A percentile compares a stretch with the other conserved stretches of the same genome.
Evolutionary conservation across 192 early-diverging fungal species (phyloP).

Genomic region (Geosiphon pyriformis): DNA sequence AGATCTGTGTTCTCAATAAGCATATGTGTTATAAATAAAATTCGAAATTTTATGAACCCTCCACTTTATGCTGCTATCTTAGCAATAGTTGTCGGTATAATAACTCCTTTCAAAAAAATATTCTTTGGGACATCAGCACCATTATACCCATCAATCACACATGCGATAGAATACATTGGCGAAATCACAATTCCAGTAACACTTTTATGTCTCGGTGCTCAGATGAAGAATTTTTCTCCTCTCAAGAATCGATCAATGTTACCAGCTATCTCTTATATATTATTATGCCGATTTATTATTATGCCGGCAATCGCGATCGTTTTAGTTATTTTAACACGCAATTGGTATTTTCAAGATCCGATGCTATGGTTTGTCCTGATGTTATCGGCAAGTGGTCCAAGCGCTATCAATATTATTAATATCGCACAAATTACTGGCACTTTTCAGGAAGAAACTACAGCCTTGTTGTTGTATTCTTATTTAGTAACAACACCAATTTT

Average conservation of each 20-base stretch:
- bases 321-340: neutral
- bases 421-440: constrained; percentile 14
- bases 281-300: constrained; percentile 5
- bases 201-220: constrained; percentile 14
- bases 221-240: constrained; percentile 1
- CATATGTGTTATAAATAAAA: neutral
- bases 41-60: constrained; percentile 8
- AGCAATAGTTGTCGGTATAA: constrained; percentile 16
- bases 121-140: constrained; percentile 1
- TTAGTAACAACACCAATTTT: neutral
- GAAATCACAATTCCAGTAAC: constrained; percentile 18
- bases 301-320: constrained; percentile 22
- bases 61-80: constrained; percentile 15
- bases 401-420: constrained; percentile 27
- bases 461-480: constrained; percentile 26
- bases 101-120: constrained; percentile 5
- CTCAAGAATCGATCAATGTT: neutral
- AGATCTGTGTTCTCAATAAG: neutral
- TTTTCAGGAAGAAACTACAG: constrained; percentile 22
- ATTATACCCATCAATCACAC: constrained; percentile 12
- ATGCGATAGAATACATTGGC: constrained; percentile 5
- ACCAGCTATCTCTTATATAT: neutral
- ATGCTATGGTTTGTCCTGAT: constrained; percentile 28
- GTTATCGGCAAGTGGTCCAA: constrained; percentile 17
- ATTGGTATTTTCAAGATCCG: constrained; percentile 19